Conservation (phyloP, 495 filamentous ascomycete genomes). For the Aspergillus cavernicola region DNA sequence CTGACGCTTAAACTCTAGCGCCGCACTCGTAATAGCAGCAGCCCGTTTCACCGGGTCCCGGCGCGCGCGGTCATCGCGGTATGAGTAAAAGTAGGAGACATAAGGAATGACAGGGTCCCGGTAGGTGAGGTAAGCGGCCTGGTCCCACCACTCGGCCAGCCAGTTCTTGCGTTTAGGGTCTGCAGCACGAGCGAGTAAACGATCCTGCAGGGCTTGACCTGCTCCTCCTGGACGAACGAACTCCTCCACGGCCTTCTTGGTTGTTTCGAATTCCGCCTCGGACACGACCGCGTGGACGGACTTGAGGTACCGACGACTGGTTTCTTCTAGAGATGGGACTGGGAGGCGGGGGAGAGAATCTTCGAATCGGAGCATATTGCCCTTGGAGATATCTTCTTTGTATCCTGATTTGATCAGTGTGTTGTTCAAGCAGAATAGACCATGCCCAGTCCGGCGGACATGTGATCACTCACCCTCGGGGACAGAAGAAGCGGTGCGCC, state of each 20-base stretch:
- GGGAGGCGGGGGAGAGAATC: conserved; percentile 89
- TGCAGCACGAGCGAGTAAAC: conserved; percentile 74
- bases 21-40: conserved; percentile 79
- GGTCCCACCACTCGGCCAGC: conserved; percentile 98
- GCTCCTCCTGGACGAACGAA: conserved; percentile 79
- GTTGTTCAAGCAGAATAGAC: too few relatives aligned
- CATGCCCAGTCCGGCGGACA: conserved; percentile 8
- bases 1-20: conserved; percentile 88
- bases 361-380: conserved; percentile 92
- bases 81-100: conserved; percentile 99
- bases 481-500: conserved; percentile 44
- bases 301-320: conserved; percentile 85
- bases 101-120: conserved; percentile 97
- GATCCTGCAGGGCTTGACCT: conserved; percentile 83
- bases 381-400: conserved; percentile 85
- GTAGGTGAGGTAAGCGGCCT: conserved; percentile 84
- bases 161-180: conserved; percentile 88
- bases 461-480: conserved; percentile 45
- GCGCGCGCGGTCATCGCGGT: conserved; percentile 85
- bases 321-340: conserved; percentile 92
- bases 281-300: conserved; percentile 81
- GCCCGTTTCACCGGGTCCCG: conserved; percentile 89
- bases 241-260: conserved; percentile 75
- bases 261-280: conserved; percentile 66
- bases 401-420: conserved; percentile 59